These are phyloP conservation scores for Coemansia sp. DNA, from an alignment of 192 early-diverging fungal species.

Conservation along the genomic window DNA sequence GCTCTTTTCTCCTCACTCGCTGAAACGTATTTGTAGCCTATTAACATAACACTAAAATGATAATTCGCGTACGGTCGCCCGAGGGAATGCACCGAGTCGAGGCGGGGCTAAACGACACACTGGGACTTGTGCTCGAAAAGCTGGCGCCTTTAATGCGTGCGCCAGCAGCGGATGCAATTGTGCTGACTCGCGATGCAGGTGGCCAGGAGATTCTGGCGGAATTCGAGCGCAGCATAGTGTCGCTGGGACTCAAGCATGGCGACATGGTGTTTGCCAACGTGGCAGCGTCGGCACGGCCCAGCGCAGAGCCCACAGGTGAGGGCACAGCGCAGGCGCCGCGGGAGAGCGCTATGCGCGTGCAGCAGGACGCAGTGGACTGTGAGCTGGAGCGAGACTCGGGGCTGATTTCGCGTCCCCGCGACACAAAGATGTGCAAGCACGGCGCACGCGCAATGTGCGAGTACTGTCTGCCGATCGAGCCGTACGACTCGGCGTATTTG, in stretches of 20 bases:
- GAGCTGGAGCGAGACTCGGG: slow-evolving; percentile 80
- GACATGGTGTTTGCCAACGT: slow-evolving; percentile 41
- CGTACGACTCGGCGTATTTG: slow-evolving; percentile 85
- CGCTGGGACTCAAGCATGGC: slow-evolving; percentile 44
- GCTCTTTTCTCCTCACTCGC: background rate
- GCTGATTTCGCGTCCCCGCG: slow-evolving; percentile 73
- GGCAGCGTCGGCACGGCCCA: slow-evolving; percentile 28
- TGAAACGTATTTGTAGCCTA: background rate
- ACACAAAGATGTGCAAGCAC: slow-evolving; percentile 72
- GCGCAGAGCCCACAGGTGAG: slow-evolving; percentile 16
- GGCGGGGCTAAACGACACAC: slow-evolving; percentile 26
- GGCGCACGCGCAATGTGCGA: slow-evolving; percentile 47
- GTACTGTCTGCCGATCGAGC: slow-evolving; percentile 59
- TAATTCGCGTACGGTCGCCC: slow-evolving; percentile 48
- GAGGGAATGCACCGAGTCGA: slow-evolving; percentile 51
- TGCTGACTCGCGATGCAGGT: slow-evolving; percentile 26
- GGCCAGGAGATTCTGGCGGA: slow-evolving; percentile 32
- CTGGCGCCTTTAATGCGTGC: slow-evolving; percentile 34
- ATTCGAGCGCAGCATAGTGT: slow-evolving; percentile 32
- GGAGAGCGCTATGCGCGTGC: slow-evolving; percentile 12
- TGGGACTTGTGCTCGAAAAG: slow-evolving; percentile 31
- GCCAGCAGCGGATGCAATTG: slow-evolving; percentile 33
- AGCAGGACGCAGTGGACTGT: slow-evolving; percentile 78
- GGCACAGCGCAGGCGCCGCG: background rate
- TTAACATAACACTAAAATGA: slow-evolving; percentile 15